Conservation (phyloP, 371 early-diverging fungal genomes). For the Neoconidiobolus thromboides region DNA sequence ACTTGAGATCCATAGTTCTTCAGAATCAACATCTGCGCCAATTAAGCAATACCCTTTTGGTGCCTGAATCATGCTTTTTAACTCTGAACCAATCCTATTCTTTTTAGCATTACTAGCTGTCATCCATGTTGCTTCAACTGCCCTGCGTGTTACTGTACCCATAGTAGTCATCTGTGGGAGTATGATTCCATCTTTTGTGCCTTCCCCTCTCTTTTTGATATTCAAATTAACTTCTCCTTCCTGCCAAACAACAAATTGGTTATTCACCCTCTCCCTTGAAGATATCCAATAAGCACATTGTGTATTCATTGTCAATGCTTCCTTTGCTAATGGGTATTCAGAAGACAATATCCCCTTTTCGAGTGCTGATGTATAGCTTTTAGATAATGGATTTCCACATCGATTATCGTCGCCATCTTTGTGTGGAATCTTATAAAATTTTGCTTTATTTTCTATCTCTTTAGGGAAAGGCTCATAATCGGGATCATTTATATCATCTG, state of each 20-base stretch:
- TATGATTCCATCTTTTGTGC: slow-evolving; percentile 48
- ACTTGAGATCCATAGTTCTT: slow-evolving; percentile 94
- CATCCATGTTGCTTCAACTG: slow-evolving; percentile 88
- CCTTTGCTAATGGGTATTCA: slow-evolving; percentile 43
- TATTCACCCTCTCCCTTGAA: slow-evolving; percentile 56
- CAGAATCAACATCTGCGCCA: slow-evolving; percentile 94
- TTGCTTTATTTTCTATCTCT: slow-evolving; percentile 10
- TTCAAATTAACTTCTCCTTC: background rate
- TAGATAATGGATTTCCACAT: slow-evolving; percentile 74
- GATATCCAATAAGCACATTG: slow-evolving; percentile 86
- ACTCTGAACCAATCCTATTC: slow-evolving; percentile 83
- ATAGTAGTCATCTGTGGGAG: slow-evolving; percentile 78
- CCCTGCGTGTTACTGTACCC: slow-evolving; percentile 94
- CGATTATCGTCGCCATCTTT: slow-evolving; percentile 64
- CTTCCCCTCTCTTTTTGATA: slow-evolving; percentile 8
- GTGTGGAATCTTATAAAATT: slow-evolving; percentile 61
- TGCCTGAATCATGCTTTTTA: slow-evolving; percentile 72
- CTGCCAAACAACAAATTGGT: slow-evolving; percentile 77
- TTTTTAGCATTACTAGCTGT: slow-evolving; percentile 86
- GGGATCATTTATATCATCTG: background rate
- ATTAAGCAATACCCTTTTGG: slow-evolving; percentile 70
- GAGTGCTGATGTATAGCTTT: slow-evolving; percentile 51
- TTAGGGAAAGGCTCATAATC: slow-evolving; percentile 20
- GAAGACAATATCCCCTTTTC: slow-evolving; percentile 64
- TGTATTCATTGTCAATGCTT: slow-evolving; percentile 58